Base-by-base conservation (phyloP, 2,329 filamentous ascomycete genomes). In the Fusarium equiseti region DNA sequence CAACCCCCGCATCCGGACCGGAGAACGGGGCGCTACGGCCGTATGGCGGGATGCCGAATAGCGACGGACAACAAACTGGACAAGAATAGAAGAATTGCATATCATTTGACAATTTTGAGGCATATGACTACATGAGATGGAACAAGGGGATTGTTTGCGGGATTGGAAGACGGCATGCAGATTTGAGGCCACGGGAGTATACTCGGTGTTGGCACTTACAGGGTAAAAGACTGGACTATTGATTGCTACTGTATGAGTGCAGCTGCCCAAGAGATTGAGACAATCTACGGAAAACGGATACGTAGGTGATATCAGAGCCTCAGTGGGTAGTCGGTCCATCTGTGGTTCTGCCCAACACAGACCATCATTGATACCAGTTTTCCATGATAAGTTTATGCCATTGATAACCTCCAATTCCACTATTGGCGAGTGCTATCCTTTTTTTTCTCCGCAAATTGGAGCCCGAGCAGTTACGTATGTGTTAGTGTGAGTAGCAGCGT, bases 41-140 rank as follows among this genome's bases (percentile, higher is more conserved):
- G 59, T 65, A 62, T 54, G 68, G 66, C 50, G 32, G 60, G 68
- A 75, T 68, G 65, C 73, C 73, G 73, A 75, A 75, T 69, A 76
- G 73, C 73, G 73, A 72, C 49, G 65, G 49, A 69, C 52, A 59
- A 42, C 32, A 11, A 27, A 16, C n/a, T 29, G 35, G 50, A 42
- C n/a, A 27, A 29, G 24, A 53, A 53, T 13, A 53, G 35, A 53
- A 29, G 9, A 29, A 27, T 22, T 29, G 18, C 50, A 53, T 22
- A 42, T 24, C 15, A 53, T 15, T 43, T 29, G 24, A 20, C 24
- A 38, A 32, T 43, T 38, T 38, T 49, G 40, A 51, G 35, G 31
- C 35, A 51, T 59, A 51, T 46, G 44, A 46, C 27, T 16, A n/a
- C 13, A 22, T n/a, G 24, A 24, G 6, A 51, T 48, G 52, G 15